Evolutionary conservation across 805 yeast genomes (phyloP).

Genomic region (Starmerella asiatica): DNA sequence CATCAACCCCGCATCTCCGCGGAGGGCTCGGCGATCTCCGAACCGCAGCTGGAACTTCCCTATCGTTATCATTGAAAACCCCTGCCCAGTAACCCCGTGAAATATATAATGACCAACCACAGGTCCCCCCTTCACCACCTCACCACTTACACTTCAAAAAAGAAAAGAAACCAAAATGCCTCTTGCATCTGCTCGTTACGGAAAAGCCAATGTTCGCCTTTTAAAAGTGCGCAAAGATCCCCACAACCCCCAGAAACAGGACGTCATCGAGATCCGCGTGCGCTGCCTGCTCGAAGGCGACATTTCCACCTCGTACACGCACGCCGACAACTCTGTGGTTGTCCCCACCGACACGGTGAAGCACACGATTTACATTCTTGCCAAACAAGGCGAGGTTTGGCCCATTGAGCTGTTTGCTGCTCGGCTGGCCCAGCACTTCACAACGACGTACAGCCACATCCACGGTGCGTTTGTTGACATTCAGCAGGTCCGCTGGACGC

Average conservation of each 20-base stretch:
- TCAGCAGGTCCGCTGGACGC: slow-evolving; percentile 67
- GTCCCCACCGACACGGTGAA: slow-evolving; percentile 92
- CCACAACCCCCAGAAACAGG: slow-evolving; percentile 57
- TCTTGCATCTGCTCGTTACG: slow-evolving; percentile 36
- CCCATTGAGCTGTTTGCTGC: slow-evolving; percentile 87
- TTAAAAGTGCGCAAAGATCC: slow-evolving; percentile 76
- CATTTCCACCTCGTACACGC: slow-evolving; percentile 67
- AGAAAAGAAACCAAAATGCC: slow-evolving; percentile 17
- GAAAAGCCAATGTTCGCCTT: slow-evolving; percentile 86
- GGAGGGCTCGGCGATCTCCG: not conserved
- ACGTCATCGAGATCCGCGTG: slow-evolving; percentile 76
- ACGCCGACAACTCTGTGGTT: slow-evolving; percentile 77
- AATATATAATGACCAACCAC: too few relatives aligned
- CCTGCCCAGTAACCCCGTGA: too few relatives aligned
- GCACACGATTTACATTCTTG: slow-evolving; percentile 73
- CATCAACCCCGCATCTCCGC: too few relatives aligned
- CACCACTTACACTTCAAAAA: too few relatives aligned
- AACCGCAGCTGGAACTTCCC: not conserved
- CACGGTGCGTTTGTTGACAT: slow-evolving; percentile 55
- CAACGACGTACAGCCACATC: slow-evolving; percentile 63
- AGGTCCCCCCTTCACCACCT: too few relatives aligned
- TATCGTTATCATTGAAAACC: too few relatives aligned
- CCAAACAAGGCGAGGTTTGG: slow-evolving; percentile 71
- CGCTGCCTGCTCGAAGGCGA: slow-evolving; percentile 61
- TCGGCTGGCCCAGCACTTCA: slow-evolving; percentile 67